These are phyloP conservation scores for Aspergillus avenaceus DNA, from an alignment of 495 filamentous ascomycete genomes.

Conservation along the genomic window DNA sequence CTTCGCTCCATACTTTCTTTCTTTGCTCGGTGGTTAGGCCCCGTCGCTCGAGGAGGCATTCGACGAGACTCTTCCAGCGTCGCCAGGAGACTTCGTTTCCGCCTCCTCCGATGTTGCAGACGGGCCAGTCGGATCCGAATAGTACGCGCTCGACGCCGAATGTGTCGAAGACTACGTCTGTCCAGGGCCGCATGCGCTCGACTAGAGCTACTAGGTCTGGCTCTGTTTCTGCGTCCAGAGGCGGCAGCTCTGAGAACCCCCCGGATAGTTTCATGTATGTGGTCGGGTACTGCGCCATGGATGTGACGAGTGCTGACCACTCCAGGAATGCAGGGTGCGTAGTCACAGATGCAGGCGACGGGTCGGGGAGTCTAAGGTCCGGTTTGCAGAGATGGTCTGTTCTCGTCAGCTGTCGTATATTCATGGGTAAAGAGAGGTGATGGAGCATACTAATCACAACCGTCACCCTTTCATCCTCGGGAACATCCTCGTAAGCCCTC, in stretches of 20 bases:
- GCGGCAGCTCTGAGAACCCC: conserved; percentile 66
- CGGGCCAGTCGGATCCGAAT: conserved; percentile 90
- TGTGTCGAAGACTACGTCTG: conserved; percentile 58
- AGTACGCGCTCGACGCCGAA: conserved; percentile 72
- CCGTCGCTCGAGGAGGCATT: conserved; percentile 54
- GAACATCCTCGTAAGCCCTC: conserved; percentile 54
- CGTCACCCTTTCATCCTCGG: conserved; percentile 56
- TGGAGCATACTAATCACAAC: conserved; percentile 62
- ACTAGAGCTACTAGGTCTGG: conserved; percentile 38
- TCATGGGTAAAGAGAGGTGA: background rate
- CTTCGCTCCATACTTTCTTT: conserved; percentile 63
- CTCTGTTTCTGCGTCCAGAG: conserved; percentile 30
- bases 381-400: conserved; percentile 88
- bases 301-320: conserved; percentile 35
- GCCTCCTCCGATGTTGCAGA: conserved; percentile 67
- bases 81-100: conserved; percentile 47
- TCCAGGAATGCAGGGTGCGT: conserved; percentile 56
- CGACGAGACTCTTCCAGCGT: conserved; percentile 41
- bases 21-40: conserved; percentile 54
- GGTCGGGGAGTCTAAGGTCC: conserved; percentile 47
- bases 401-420: background rate
- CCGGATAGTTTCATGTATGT: conserved; percentile 91
- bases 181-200: conserved; percentile 54
- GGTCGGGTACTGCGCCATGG: conserved; percentile 50
- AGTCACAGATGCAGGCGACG: conserved; percentile 31